phyloP scores from a whole-genome alignment of 2,329 filamentous ascomycete genomes.

The Sarocladiaceae sp. region DNA sequence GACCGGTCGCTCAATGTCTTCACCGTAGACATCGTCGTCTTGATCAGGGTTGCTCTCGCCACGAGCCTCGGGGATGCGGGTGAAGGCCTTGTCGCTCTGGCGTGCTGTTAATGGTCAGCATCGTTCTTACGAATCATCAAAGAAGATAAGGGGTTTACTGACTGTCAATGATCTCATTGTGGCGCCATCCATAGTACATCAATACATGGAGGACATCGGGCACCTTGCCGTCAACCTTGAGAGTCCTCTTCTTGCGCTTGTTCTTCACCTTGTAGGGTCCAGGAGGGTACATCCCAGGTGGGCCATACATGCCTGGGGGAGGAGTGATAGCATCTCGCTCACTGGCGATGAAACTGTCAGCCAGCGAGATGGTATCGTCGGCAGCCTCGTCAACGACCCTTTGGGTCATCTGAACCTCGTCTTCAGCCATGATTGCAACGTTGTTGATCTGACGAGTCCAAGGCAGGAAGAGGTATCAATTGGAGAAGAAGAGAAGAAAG shows the following conservation, averaged over 20 bases:
- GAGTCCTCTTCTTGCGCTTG: slow-evolving; percentile 10
- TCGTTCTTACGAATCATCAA: not conserved
- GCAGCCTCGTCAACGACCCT: not conserved
- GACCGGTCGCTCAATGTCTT: slow-evolving; percentile 25
- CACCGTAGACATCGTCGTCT: slow-evolving; percentile 17
- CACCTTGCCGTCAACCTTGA: slow-evolving; percentile 29
- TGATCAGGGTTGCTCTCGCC: slow-evolving; percentile 16
- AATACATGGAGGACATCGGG: slow-evolving; percentile 39
- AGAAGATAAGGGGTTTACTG: slow-evolving; percentile 13
- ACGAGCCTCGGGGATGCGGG: slow-evolving; percentile 21
- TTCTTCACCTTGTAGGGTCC: not conserved
- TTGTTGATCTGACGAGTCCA: not conserved
- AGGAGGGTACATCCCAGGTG: not conserved
- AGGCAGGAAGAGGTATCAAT: no score
- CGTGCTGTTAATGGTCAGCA: slow-evolving; percentile 25
- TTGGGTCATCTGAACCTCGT: not conserved
- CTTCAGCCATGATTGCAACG: not conserved
- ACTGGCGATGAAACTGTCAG: not conserved
- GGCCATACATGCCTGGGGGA: not conserved
- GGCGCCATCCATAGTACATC: slow-evolving; percentile 28
- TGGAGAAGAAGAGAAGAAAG: not conserved
- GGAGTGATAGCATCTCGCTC: not conserved
- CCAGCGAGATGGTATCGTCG: not conserved
- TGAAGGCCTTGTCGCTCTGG: slow-evolving; percentile 34
- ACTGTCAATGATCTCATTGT: slow-evolving; percentile 31